Evolutionary conservation across 805 yeast genomes (phyloP).

Genomic region (Wickerhamiella dianesei): DNA sequence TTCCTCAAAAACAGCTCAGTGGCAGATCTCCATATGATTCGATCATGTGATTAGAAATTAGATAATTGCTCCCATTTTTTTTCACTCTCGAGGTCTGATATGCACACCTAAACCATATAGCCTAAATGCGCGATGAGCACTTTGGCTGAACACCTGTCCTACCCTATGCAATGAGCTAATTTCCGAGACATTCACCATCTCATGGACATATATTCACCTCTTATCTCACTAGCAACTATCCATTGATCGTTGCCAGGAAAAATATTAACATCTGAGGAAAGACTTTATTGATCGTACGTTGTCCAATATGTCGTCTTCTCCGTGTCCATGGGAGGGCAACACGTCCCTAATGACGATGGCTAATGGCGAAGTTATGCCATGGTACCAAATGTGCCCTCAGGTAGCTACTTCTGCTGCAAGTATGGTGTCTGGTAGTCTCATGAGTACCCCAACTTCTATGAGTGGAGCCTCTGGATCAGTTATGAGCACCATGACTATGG

Average conservation of each 20-base stretch:
- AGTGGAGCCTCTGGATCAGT: neutral
- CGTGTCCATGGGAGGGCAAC: neutral
- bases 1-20: too few relatives aligned
- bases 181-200: neutral
- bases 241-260: neutral
- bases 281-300: too few relatives aligned
- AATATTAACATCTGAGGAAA: too few relatives aligned
- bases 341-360: neutral
- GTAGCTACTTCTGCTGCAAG: conserved; percentile 9
- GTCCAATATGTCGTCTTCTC: neutral
- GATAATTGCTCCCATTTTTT: neutral
- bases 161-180: neutral
- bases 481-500: conserved; percentile 2
- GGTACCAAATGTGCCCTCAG: neutral
- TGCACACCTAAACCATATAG: neutral
- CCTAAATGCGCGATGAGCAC: neutral
- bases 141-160: neutral
- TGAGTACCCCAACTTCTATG: neutral
- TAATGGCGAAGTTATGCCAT: neutral
- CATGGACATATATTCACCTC: neutral
- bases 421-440: conserved; percentile 2
- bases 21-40: too few relatives aligned
- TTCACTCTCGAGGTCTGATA: too few relatives aligned
- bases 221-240: neutral
- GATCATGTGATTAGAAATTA: neutral